These are phyloP conservation scores for Euphorbia peplus DNA, from an alignment of 345 rosid species.

Conservation along the genomic window DNA sequence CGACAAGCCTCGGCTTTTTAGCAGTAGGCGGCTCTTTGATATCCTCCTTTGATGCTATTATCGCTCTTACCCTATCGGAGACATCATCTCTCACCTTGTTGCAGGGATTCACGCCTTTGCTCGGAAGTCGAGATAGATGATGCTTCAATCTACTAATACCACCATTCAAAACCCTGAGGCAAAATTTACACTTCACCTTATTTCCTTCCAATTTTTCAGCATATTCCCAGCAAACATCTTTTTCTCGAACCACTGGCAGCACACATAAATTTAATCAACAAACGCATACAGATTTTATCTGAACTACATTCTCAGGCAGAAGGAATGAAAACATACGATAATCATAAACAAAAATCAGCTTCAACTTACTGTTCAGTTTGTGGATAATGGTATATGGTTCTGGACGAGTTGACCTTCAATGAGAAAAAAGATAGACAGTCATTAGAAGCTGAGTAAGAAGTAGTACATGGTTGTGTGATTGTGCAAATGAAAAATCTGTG, in stretches of 20 bases:
- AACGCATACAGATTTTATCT: background rate
- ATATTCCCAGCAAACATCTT: conserved; percentile 87
- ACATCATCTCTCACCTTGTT: conserved; percentile 83
- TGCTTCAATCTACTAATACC: conserved; percentile 91
- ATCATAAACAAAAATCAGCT: background rate
- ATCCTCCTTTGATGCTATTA: conserved; percentile 61
- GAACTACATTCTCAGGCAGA: background rate
- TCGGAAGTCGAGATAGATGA: conserved; percentile 79
- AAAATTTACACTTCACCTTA: conserved; percentile 79
- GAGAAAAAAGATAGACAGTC: background rate
- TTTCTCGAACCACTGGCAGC: conserved; percentile 82
- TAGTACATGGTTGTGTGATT: background rate
- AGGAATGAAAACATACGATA: background rate
- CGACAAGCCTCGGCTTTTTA: conserved; percentile 45
- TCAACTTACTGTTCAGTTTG: conserved; percentile 35
- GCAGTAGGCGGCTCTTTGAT: conserved; percentile 41
- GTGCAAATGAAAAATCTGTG: background rate
- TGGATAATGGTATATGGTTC: background rate
- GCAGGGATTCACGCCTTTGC: conserved; percentile 92
- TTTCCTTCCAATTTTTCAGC: conserved; percentile 88
- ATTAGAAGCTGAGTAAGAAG: conserved; percentile 14
- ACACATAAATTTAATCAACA: conserved; percentile 13
- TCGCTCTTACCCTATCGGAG: conserved; percentile 61
- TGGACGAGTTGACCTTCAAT: conserved; percentile 9
- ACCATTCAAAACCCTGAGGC: conserved; percentile 66